phyloP scores from a whole-genome alignment of 495 filamentous ascomycete genomes.

The Xylaria sp. region DNA sequence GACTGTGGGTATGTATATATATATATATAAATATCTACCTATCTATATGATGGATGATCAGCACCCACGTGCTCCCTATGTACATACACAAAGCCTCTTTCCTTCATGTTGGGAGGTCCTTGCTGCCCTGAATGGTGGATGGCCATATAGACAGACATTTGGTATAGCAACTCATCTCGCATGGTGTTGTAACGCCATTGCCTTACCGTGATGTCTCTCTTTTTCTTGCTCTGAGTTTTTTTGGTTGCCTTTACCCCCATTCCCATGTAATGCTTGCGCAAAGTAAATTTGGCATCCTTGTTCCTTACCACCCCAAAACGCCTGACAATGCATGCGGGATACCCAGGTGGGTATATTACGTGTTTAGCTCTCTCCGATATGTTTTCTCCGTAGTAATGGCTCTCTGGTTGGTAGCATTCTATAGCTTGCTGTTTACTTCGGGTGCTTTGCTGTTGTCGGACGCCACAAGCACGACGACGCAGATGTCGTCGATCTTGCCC shows the following conservation, averaged over 20 bases:
- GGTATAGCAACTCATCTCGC: neutral
- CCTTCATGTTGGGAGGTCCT: neutral
- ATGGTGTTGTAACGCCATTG: neutral
- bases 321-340: slow-evolving; percentile 28
- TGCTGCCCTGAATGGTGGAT: neutral
- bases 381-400: neutral
- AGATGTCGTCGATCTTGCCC: slow-evolving; percentile 93
- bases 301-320: slow-evolving; percentile 20
- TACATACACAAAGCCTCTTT: neutral
- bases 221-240: neutral
- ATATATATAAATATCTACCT: neutral
- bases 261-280: slow-evolving; percentile 11
- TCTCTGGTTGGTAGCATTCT: slow-evolving; percentile 15
- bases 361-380: neutral
- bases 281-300: slow-evolving; percentile 8
- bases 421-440: slow-evolving; percentile 49
- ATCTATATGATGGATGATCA: neutral
- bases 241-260: neutral
- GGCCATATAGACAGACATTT: neutral
- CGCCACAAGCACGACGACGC: slow-evolving; percentile 76
- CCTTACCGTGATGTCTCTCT: neutral
- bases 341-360: neutral
- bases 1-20: slow-evolving; percentile 9
- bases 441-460: slow-evolving; percentile 55
- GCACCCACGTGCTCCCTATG: neutral